Evolutionary conservation across 2,329 filamentous ascomycete species (phyloP).

Genomic region (Aspergillus tamarii): DNA sequence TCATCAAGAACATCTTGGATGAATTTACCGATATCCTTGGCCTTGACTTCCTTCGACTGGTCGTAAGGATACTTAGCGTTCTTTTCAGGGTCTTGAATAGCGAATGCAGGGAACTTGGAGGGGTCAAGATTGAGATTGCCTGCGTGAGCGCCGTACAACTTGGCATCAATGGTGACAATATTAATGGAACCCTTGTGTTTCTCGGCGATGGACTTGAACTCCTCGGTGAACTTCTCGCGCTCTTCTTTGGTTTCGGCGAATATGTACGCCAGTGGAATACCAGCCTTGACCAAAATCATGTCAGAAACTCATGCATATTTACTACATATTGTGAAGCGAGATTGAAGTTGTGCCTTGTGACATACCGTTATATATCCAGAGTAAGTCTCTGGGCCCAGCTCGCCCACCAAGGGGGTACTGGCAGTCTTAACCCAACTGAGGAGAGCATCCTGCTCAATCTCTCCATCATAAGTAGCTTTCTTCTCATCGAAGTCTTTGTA

Average conservation of each 20-base stretch:
- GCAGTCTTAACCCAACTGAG: slow-evolving; percentile 80
- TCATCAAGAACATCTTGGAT: slow-evolving; percentile 82
- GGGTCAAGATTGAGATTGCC: slow-evolving; percentile 96
- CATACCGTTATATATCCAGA: slow-evolving; percentile 82
- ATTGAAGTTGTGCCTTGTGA: slow-evolving; percentile 16
- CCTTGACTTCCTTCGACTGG: slow-evolving; percentile 76
- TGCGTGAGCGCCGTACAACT: slow-evolving; percentile 90
- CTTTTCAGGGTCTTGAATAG: slow-evolving; percentile 92
- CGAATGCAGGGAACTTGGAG: slow-evolving; percentile 94
- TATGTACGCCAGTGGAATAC: slow-evolving; percentile 94
- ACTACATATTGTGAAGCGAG: background rate
- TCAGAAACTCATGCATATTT: slow-evolving; percentile 13
- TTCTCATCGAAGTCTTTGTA: slow-evolving; percentile 99
- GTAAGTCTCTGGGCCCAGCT: slow-evolving; percentile 97
- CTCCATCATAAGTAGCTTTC: slow-evolving; percentile 80
- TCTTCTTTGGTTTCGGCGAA: slow-evolving; percentile 92
- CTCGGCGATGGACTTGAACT: slow-evolving; percentile 83
- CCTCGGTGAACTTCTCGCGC: slow-evolving; percentile 74
- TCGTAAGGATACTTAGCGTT: slow-evolving; percentile 97
- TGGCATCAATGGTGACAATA: slow-evolving; percentile 97
- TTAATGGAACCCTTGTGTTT: slow-evolving; percentile 93
- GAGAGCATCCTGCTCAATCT: slow-evolving; percentile 80
- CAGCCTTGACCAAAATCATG: slow-evolving; percentile 55
- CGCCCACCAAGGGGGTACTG: slow-evolving; percentile 87
- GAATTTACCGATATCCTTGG: slow-evolving; percentile 75